Conservation (phyloP, 2,329 filamentous ascomycete species). For the Lasiodiplodia citricola region DNA sequence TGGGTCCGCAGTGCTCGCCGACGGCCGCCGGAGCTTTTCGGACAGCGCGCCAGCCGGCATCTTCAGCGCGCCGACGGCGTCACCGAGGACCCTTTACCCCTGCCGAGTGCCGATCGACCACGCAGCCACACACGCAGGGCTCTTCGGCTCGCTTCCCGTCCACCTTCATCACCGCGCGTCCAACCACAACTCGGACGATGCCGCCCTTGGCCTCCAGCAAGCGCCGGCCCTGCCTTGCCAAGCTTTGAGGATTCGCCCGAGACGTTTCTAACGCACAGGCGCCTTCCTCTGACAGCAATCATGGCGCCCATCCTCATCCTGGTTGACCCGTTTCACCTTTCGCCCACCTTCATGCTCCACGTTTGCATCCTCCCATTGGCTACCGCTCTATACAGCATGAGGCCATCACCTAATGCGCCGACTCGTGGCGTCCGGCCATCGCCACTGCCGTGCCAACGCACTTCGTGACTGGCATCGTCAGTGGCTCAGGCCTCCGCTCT, state of each 20-base stretch:
- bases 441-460: constrained; percentile 10
- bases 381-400: background rate
- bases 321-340: background rate
- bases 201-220: constrained; percentile 1
- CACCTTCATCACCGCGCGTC: constrained; percentile 4
- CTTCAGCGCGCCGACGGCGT: background rate
- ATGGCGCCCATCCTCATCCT: constrained; percentile 1
- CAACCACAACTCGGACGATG: background rate
- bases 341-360: background rate
- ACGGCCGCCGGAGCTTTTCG: no score
- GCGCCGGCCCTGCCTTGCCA: constrained; percentile 3
- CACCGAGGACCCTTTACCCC: background rate
- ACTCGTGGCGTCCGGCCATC: background rate
- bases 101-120: constrained; percentile 8
- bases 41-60: no score
- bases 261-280: constrained; percentile 14
- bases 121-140: constrained; percentile 9
- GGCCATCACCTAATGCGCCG: background rate
- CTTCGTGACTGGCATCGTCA: background rate
- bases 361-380: background rate
- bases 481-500: constrained; percentile 7
- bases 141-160: background rate
- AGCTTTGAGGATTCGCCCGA: constrained; percentile 14
- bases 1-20: no score
- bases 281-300: constrained; percentile 16